Percentiles rank a stretch among this genome's conserved stretches.
These are phyloP conservation scores for Fusarium sulawesiense DNA, from an alignment of 2,329 filamentous ascomycete species.

Conservation along the genomic window DNA sequence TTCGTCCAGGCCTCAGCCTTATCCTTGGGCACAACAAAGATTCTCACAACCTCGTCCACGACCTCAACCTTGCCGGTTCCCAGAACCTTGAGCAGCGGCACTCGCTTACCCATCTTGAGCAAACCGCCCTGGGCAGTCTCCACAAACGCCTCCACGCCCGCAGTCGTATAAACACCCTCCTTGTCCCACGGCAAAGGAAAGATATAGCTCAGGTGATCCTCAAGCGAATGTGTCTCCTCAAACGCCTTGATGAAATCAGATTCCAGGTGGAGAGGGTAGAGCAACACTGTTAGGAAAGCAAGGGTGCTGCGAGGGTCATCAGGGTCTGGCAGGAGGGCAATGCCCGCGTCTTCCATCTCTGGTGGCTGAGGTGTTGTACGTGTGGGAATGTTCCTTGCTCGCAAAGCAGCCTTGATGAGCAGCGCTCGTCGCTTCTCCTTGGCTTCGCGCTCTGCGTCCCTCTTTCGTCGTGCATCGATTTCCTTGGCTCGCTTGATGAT, in stretches of 20 bases:
- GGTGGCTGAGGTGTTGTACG: constrained; percentile 77
- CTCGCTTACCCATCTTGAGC: constrained; percentile 89
- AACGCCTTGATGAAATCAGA: constrained; percentile 93
- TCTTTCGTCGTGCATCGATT: constrained; percentile 65
- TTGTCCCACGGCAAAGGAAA: constrained; percentile 90
- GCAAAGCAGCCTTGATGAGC: constrained; percentile 74
- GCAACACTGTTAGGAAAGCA: constrained; percentile 80
- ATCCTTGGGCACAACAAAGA: constrained; percentile 82
- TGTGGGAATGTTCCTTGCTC: constrained; percentile 75
- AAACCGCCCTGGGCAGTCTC: constrained; percentile 84
- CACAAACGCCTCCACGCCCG: constrained; percentile 85
- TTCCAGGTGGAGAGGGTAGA: constrained; percentile 86
- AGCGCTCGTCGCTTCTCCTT: constrained; percentile 66
- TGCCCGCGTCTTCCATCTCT: constrained; percentile 85
- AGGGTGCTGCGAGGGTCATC: constrained; percentile 78
- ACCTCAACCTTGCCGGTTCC: constrained; percentile 83
- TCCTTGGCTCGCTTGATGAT: constrained; percentile 69
- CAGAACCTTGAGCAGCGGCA: constrained; percentile 79
- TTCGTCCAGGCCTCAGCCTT: constrained; percentile 81
- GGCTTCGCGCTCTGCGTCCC: constrained; percentile 66
- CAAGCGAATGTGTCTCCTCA: constrained; percentile 78
- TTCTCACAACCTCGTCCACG: constrained; percentile 83
- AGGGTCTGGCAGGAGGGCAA: constrained; percentile 77
- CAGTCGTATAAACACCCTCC: constrained; percentile 71
- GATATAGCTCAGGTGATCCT: constrained; percentile 84